phyloP scores from a whole-genome alignment of 768 basidiomycete genomes.

The Tephrocybe sp. region DNA sequence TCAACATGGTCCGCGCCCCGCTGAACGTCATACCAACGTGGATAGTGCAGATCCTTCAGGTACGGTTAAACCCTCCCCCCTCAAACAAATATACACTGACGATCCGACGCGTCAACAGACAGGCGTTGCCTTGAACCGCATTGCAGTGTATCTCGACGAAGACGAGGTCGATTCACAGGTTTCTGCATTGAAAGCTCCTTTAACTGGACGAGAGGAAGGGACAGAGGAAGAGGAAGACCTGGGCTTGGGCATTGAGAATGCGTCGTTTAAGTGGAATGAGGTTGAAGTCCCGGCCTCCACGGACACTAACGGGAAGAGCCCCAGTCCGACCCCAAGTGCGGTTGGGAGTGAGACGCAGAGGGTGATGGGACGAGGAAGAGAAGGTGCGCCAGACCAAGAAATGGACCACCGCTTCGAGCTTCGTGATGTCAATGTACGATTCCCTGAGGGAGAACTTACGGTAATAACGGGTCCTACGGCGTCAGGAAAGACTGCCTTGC shows the following conservation, averaged over 20 bases:
- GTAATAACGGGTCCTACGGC: constrained; percentile 81
- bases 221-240: constrained; percentile 28
- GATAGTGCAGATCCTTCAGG: constrained; percentile 50
- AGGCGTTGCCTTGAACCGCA: constrained; percentile 67
- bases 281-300: constrained; percentile 23
- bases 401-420: constrained; percentile 64
- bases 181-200: constrained; percentile 66
- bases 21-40: constrained; percentile 69
- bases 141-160: constrained; percentile 66
- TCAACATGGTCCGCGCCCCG: constrained; percentile 80
- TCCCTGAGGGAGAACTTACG: constrained; percentile 72
- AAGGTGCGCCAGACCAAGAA: constrained; percentile 15
- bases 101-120: constrained; percentile 52
- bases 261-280: constrained; percentile 64
- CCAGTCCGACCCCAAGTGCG: background rate
- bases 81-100: background rate
- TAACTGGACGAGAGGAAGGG: no score
- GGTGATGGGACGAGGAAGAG: constrained; percentile 19
- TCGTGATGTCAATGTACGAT: constrained; percentile 61
- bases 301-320: constrained; percentile 8
- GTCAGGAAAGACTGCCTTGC: constrained; percentile 78
- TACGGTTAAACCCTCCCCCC: constrained; percentile 14
- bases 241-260: constrained; percentile 58
- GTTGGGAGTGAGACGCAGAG: constrained; percentile 16
- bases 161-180: constrained; percentile 70